phyloP scores from a whole-genome alignment of 768 basidiomycete species.

The Termitomyces sp. region DNA sequence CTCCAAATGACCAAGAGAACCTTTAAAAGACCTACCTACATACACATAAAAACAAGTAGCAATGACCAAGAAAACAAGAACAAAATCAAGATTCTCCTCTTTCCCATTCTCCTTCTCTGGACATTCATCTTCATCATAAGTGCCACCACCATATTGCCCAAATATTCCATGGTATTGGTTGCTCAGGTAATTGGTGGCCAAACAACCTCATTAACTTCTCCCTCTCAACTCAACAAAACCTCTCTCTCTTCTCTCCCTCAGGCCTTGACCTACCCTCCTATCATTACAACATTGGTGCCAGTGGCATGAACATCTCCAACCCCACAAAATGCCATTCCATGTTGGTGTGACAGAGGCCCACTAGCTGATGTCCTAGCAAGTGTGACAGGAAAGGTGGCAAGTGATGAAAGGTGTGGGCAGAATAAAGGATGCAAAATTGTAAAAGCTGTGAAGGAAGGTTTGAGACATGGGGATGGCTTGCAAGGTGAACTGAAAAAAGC shows the following conservation, averaged over 20 bases:
- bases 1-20: not conserved
- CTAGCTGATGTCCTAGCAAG: too few relatives aligned
- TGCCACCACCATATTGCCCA: constrained; percentile 29
- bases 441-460: too few relatives aligned
- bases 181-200: constrained; percentile 47
- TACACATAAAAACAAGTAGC: not conserved
- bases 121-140: not conserved
- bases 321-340: constrained; percentile 15
- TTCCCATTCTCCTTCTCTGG: not conserved
- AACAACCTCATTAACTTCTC: constrained; percentile 39
- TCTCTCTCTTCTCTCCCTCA: constrained; percentile 35
- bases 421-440: too few relatives aligned
- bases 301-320: constrained; percentile 39
- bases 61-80: constrained; percentile 5
- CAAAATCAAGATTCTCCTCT: not conserved
- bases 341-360: too few relatives aligned
- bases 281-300: constrained; percentile 40
- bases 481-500: too few relatives aligned
- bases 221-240: constrained; percentile 34
- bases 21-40: not conserved
- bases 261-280: constrained; percentile 40
- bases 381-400: too few relatives aligned
- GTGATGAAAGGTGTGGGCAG: too few relatives aligned
- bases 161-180: constrained; percentile 37
- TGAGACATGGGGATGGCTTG: too few relatives aligned